A percentile compares a stretch with the other conserved stretches of the same genome.
Conservation (phyloP, 139 green algal species). For the Micromonas pusilla region DNA sequence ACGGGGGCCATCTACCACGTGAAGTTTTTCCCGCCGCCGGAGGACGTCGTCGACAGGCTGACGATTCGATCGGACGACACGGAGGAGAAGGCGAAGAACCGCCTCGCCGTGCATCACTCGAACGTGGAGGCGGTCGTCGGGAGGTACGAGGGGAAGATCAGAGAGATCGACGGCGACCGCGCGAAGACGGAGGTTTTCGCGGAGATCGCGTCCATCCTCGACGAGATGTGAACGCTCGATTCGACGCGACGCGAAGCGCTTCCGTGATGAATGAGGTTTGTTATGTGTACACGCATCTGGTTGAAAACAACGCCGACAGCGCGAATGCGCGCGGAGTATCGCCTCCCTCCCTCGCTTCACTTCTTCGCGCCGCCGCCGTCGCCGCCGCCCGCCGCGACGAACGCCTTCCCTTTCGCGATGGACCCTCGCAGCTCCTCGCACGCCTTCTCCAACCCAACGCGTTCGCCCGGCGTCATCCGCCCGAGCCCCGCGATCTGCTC, state of each 20-base stretch:
- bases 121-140: slow-evolving; percentile 31
- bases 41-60: slow-evolving; percentile 48
- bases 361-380: too few species aligned
- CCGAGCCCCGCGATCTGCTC: slow-evolving; percentile 73
- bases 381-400: too few species aligned
- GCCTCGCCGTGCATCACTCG: slow-evolving; percentile 23
- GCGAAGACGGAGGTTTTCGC: slow-evolving; percentile 29
- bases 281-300: too few species aligned
- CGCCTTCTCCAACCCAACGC: slow-evolving; percentile 55
- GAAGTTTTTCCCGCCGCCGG: slow-evolving; percentile 74
- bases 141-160: slow-evolving; percentile 27
- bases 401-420: slow-evolving; percentile 84
- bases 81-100: slow-evolving; percentile 68
- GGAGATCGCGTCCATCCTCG: slow-evolving; percentile 28
- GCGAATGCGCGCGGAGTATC: too few species aligned
- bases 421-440: slow-evolving; percentile 59
- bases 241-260: neutral
- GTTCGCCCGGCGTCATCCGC: slow-evolving; percentile 58
- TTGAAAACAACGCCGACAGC: too few species aligned
- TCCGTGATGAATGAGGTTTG: neutral
- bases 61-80: slow-evolving; percentile 84
- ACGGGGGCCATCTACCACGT: slow-evolving; percentile 90
- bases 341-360: too few species aligned
- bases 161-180: slow-evolving; percentile 38
- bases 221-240: slow-evolving; percentile 25